Evolutionary conservation across 192 early-diverging fungal species (phyloP), one percentile per base, ranked within the genome.

Genomic region (Coemansia sp.): DNA sequence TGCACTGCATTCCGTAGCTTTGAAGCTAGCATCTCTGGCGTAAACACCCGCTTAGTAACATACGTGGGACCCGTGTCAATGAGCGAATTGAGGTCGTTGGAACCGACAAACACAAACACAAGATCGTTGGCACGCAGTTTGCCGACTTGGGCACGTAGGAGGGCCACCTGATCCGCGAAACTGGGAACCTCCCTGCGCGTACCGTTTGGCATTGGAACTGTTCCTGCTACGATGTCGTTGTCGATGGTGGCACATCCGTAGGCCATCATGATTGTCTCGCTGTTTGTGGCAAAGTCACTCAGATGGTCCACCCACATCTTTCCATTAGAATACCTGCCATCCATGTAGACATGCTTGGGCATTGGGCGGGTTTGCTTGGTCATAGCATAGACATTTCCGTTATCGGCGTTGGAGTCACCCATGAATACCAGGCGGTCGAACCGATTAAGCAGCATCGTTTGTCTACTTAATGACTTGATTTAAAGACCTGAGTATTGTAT

Each of bases 381-480:
- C 62, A 82, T 60, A 3, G 60, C 74, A 46, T 64, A 40, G 10
- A 76, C 74, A n/a, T 82, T 82, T 9, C 79, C 79, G 13, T 60
- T 82, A 53, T 82, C 79, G 18, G 67, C 59, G 20, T 76, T 82
- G 11, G 79, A 82, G 35, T 82, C 79, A 42, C 79, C 79, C 26
- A 82, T 56, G 45, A 82, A 73, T 23, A 82, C 50, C 36, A 82
- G 65, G 26, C 65, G 59, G 10, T 59, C 37, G 62, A 68, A 79
- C 33, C 37, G 65, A 20, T 43, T 60, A 9, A 78, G 60, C 8
- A 73, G 35, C 65, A 70, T 56, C 21, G 46, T 9, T 18, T 23
- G 24, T 48, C 46, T 23, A 10, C 9, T 48, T 48, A 10, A 6
- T 48, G 21, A 9, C 9, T 5, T 8, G 11, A 5, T 24, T 13